Evolutionary conservation across 2,329 filamentous ascomycete species (phyloP).

Genomic region (Colletotrichum phormii): DNA sequence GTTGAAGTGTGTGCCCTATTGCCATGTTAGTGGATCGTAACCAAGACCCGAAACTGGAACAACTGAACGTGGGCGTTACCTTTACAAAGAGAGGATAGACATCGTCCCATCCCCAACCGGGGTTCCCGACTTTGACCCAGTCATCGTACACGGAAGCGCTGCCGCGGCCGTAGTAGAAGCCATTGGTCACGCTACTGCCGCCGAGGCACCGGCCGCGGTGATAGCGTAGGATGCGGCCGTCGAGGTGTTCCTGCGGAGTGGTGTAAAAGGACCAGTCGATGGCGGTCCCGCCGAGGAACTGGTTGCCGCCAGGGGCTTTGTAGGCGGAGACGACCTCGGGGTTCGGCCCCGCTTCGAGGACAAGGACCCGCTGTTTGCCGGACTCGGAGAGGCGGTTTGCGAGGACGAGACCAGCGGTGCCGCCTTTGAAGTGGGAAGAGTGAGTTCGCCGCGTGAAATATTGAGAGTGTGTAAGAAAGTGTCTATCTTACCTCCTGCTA

Average conservation of each 20-base stretch:
- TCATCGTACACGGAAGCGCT: constrained; percentile 45
- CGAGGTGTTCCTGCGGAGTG: constrained; percentile 39
- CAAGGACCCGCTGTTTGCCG: constrained; percentile 40
- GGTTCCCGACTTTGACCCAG: constrained; percentile 47
- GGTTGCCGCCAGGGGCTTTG: constrained; percentile 41
- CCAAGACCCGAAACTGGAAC: not conserved
- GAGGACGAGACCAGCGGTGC: constrained; percentile 42
- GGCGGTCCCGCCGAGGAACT: constrained; percentile 40
- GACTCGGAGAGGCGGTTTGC: constrained; percentile 42
- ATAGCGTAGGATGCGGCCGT: constrained; percentile 46
- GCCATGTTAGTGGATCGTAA: not conserved
- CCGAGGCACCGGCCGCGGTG: constrained; percentile 45
- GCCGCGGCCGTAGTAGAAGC: constrained; percentile 47
- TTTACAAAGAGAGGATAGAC: constrained; percentile 41
- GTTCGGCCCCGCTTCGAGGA: constrained; percentile 41
- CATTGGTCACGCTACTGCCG: constrained; percentile 47
- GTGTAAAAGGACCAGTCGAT: constrained; percentile 43
- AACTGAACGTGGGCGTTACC: constrained; percentile 3
- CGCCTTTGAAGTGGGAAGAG: constrained; percentile 24
- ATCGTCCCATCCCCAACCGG: constrained; percentile 47
- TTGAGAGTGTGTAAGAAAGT: not conserved
- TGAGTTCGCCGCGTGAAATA: not conserved
- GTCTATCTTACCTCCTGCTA: constrained; percentile 34
- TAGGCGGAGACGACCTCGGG: constrained; percentile 41
- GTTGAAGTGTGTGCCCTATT: constrained; percentile 41